Conservation (phyloP, 495 filamentous ascomycete genomes). For the Parmelia sp. region DNA sequence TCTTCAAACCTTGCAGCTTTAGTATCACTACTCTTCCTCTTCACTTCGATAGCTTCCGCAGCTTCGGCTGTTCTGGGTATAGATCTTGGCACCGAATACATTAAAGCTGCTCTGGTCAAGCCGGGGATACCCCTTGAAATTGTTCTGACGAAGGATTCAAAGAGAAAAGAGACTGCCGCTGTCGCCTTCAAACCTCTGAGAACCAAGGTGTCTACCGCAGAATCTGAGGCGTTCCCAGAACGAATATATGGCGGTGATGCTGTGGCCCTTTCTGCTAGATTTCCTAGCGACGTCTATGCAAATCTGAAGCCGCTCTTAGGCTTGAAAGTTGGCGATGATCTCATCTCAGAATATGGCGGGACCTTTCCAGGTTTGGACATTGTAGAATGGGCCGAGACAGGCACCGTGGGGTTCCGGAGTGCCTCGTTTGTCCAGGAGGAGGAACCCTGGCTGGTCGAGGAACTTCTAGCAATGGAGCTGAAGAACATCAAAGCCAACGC, state of each 20-base stretch:
- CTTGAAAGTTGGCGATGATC: conserved; percentile 53
- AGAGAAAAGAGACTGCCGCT: conserved; percentile 87
- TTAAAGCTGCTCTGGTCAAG: conserved; percentile 95
- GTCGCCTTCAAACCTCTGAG: conserved; percentile 85
- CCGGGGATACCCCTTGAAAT: conserved; percentile 98
- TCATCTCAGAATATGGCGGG: conserved; percentile 58
- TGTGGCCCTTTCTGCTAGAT: conserved; percentile 75
- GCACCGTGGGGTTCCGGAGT: conserved; percentile 72
- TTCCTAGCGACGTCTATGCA: conserved; percentile 86
- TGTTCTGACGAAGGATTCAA: conserved; percentile 96
- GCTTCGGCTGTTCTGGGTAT: conserved; percentile 78
- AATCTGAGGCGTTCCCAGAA: conserved; percentile 67
- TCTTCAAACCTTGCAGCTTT: conserved; percentile 30
- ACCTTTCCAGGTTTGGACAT: conserved; percentile 57
- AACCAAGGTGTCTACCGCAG: conserved; percentile 38
- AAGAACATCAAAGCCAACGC: conserved; percentile 83
- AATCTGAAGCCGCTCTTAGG: conserved; percentile 88
- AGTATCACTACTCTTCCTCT: conserved; percentile 50
- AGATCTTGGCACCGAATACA: conserved; percentile 93
- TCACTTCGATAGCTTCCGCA: conserved; percentile 54
- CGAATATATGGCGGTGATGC: conserved; percentile 89
- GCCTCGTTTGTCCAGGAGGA: conserved; percentile 57
- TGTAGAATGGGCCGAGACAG: conserved; percentile 50
- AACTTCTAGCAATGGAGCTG: conserved; percentile 94
- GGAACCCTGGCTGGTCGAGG: conserved; percentile 78